Conservation (phyloP, 2,329 filamentous ascomycete genomes). For the Colletotrichum simmondsii region DNA sequence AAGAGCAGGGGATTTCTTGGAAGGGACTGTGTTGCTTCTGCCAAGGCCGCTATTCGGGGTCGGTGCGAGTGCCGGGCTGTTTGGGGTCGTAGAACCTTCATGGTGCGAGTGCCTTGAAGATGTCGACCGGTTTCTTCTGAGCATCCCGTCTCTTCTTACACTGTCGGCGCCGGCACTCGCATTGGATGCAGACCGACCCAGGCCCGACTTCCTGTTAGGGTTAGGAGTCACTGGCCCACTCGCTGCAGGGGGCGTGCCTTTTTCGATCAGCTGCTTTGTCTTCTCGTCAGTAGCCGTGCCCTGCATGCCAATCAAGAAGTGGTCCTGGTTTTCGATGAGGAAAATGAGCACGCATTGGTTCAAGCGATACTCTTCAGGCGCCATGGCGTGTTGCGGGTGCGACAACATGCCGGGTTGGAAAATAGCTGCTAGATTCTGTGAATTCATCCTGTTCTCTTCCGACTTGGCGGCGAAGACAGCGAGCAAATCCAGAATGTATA, state of each 20-base stretch:
- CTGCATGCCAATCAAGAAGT: slow-evolving; percentile 98
- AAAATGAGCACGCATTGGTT: slow-evolving; percentile 99
- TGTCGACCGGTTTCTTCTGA: slow-evolving; percentile 90
- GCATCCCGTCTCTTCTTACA: slow-evolving; percentile 80
- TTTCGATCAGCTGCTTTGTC: slow-evolving; percentile 71
- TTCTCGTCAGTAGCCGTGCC: slow-evolving; percentile 96
- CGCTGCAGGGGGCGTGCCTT: slow-evolving; percentile 69
- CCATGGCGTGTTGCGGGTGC: slow-evolving; percentile 95
- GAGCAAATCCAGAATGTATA: slow-evolving; percentile 95
- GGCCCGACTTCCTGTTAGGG: slow-evolving; percentile 63
- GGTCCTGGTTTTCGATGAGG: slow-evolving; percentile 97
- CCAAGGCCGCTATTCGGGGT: slow-evolving; percentile 67
- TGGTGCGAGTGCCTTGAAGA: slow-evolving; percentile 88
- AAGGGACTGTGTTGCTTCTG: slow-evolving; percentile 91
- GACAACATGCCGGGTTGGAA: slow-evolving; percentile 97
- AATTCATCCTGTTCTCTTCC: slow-evolving; percentile 96
- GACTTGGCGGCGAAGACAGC: slow-evolving; percentile 98
- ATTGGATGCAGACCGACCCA: slow-evolving; percentile 84
- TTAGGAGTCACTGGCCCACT: slow-evolving; percentile 60
- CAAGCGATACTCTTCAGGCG: slow-evolving; percentile 90
- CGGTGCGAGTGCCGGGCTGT: slow-evolving; percentile 65
- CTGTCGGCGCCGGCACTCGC: slow-evolving; percentile 91
- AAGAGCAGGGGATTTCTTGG: slow-evolving; percentile 84
- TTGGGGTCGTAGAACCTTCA: slow-evolving; percentile 78
- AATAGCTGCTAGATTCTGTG: slow-evolving; percentile 92